phyloP scores from a whole-genome alignment of 2,329 filamentous ascomycete genomes.

The Meredithiella fracta region DNA sequence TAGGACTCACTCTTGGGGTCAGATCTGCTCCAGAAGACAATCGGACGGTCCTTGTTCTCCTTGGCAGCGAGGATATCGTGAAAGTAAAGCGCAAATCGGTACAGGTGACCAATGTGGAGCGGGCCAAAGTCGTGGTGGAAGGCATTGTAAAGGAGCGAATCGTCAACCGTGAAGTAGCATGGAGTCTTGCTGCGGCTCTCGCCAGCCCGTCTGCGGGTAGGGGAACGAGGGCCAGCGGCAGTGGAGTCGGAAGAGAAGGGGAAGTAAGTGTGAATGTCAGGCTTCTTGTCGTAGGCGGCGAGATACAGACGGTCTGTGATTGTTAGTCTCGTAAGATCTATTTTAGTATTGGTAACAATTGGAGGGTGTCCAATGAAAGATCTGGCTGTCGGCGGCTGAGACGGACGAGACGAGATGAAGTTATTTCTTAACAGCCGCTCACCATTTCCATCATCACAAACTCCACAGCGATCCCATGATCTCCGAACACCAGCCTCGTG shows the following conservation, averaged over 20 bases:
- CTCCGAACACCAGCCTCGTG: background rate
- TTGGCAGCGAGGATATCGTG: constrained; percentile 88
- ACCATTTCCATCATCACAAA: background rate
- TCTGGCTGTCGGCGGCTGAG: no score
- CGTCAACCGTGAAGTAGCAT: constrained; percentile 91
- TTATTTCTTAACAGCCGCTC: background rate
- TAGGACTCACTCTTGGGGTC: constrained; percentile 59
- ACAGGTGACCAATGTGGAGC: constrained; percentile 90
- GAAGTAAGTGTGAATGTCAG: constrained; percentile 68
- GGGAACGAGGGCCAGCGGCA: constrained; percentile 28
- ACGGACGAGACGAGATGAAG: no score
- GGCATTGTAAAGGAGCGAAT: constrained; percentile 85
- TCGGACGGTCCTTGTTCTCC: constrained; percentile 73
- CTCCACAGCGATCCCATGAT: background rate
- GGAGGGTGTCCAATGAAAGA: no score
- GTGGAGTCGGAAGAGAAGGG: constrained; percentile 39
- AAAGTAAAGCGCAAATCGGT: constrained; percentile 88
- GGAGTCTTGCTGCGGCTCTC: constrained; percentile 34
- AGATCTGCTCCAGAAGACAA: constrained; percentile 90
- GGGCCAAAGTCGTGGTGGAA: constrained; percentile 98
- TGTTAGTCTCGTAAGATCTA: background rate
- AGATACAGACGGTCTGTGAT: constrained; percentile 76
- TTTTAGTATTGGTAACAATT: background rate
- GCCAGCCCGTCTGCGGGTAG: constrained; percentile 30
- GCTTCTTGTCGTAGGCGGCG: constrained; percentile 72